A percentile compares a stretch with the other conserved stretches of the same genome.
phyloP scores from a whole-genome alignment of 208 protist species.

The Novymonas esmeraldas region DNA sequence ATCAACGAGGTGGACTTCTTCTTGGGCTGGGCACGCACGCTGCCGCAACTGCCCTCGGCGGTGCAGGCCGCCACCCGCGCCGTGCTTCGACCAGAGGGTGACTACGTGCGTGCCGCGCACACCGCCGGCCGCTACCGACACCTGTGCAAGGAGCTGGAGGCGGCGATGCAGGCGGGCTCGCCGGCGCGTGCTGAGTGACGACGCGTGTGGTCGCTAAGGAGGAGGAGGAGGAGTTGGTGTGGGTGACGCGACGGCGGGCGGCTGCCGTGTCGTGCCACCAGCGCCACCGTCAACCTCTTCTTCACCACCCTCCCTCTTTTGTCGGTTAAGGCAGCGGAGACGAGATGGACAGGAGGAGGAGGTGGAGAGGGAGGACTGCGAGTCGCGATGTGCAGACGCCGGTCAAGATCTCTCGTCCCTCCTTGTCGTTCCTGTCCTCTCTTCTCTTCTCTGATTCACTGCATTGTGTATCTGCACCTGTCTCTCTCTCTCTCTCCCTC shows the following conservation, averaged over 20 bases:
- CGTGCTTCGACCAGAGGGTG: constrained; percentile 35
- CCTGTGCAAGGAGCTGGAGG: constrained; percentile 58
- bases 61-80: constrained; percentile 27
- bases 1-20: constrained; percentile 84
- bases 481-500: no score
- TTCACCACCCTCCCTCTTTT: no score
- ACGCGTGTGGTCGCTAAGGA: constrained; percentile 4
- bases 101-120: constrained; percentile 46
- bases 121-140: constrained; percentile 54
- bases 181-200: constrained; percentile 29
- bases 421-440: no score
- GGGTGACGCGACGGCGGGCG: background rate
- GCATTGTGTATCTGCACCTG: no score
- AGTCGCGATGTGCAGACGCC: no score
- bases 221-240: background rate
- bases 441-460: no score
- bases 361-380: no score
- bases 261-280: background rate
- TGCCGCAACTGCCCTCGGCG: constrained; percentile 20
- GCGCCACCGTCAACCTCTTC: no score
- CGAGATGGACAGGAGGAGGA: no score
- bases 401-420: no score
- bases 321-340: no score
- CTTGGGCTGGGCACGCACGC: constrained; percentile 27
- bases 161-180: constrained; percentile 58